Evolutionary conservation across 176 grass and related monocot genomes (phyloP), one percentile per base, ranked within the genome.

Genomic region (Triticum dicoccoides): DNA sequence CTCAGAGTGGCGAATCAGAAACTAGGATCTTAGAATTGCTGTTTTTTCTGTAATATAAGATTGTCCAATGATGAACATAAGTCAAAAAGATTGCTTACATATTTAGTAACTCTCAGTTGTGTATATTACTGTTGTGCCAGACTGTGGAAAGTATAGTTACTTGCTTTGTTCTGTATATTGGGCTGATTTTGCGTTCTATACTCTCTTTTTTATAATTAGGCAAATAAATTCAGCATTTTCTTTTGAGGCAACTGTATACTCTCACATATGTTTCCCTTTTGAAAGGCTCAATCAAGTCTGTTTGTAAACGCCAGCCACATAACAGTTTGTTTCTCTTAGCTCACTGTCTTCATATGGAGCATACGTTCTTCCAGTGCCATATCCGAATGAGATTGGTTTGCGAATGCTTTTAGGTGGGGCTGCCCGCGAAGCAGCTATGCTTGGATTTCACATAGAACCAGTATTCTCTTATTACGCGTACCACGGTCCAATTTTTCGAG

Each of bases 371-470:
- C 91, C 96, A 94, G 93, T 94, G 90, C 96, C 93, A 83, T 96
- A 89, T 91, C 93, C 96, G 3, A 98, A 96, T 83, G 96, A 98
- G 86, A 42, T 98, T 4, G 93, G 96, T 92, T 92, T 98, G 69
- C 90, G 93, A 84, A 94, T 96, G 96, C 93, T 98, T 88, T 85
- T 98, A 91, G 96, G 96, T 84, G 96, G 90, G 44, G 96, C 90
- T 44, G 82, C 90, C 64, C 69, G 92, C 24, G 93, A 98, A 94
- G 93, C 93, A 80, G 90, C 93, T 87, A 81, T 93, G 69, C 64
- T 92, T 39, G 96, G 96, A 69, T 96, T 91, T 91, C 96, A 94
- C 62, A 84, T 98, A 91, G 86, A 49, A 56, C 96, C 96, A 56
- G 38, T 98, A 32, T 96, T 98, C 85, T 98, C 93, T 15, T 98